Percentiles rank a stretch among this genome's conserved stretches.
Evolutionary conservation across 805 yeast species (phyloP).

Genomic region (Yarrowia yakushimensis): DNA sequence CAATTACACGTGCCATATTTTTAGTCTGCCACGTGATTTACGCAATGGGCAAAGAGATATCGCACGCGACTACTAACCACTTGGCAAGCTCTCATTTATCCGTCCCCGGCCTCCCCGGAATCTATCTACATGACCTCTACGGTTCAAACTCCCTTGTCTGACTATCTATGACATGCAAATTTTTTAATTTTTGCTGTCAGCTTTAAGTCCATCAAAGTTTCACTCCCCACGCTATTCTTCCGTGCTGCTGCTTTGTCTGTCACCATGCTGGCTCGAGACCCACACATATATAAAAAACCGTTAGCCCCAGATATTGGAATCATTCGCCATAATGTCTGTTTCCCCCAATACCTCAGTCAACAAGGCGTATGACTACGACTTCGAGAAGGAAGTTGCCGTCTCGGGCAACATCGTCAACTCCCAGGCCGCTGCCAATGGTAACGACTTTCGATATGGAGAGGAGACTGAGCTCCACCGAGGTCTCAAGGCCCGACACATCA

Average conservation of each 20-base stretch:
- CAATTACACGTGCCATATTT: too few species aligned
- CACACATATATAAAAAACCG: constrained; percentile 12
- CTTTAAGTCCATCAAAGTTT: constrained; percentile 20
- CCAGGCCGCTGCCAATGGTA: constrained; percentile 18
- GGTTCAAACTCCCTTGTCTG: constrained; percentile 3
- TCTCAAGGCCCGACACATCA: constrained; percentile 56
- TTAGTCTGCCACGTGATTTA: too few species aligned
- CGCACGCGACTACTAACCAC: too few species aligned
- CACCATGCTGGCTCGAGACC: background rate
- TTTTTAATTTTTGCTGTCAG: constrained; percentile 18
- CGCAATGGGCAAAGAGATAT: too few species aligned
- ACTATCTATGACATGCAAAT: constrained; percentile 23
- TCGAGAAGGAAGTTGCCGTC: constrained; percentile 19
- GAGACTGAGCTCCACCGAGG: constrained; percentile 34
- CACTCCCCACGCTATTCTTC: constrained; percentile 24
- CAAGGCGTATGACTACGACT: constrained; percentile 24
- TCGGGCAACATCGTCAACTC: constrained; percentile 20
- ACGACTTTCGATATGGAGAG: constrained; percentile 21
- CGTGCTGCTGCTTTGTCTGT: constrained; percentile 19
- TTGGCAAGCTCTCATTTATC: too few species aligned
- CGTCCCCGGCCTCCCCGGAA: too few species aligned
- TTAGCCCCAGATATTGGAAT: background rate
- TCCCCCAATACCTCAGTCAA: constrained; percentile 19
- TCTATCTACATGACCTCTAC: too few species aligned
- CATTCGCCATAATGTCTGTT: constrained; percentile 18